A percentile compares a stretch with the other conserved stretches of the same genome.
These are phyloP conservation scores for Camellia oleifera DNA, from an alignment of 179 eudicot genomes.

Conservation along the genomic window DNA sequence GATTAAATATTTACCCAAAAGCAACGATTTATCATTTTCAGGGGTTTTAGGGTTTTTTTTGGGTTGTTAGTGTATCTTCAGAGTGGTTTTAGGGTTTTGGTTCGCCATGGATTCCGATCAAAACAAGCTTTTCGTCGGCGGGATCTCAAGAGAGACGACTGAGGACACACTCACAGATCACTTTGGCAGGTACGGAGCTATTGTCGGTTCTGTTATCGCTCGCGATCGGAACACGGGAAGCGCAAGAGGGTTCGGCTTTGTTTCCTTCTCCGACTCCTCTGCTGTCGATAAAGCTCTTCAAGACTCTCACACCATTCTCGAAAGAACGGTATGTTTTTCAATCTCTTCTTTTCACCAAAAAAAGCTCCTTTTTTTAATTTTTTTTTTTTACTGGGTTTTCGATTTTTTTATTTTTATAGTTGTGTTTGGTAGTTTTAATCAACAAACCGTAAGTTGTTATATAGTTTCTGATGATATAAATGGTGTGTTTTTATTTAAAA, in stretches of 20 bases:
- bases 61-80: too few relatives aligned
- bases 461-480: too few relatives aligned
- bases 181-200: neutral
- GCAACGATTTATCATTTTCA: too few relatives aligned
- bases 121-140: too few relatives aligned
- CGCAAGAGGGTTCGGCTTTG: constrained; percentile 78
- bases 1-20: too few relatives aligned
- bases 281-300: constrained; percentile 55
- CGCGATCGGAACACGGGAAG: constrained; percentile 48
- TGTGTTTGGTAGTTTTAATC: neutral
- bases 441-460: neutral
- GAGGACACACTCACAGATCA: too few relatives aligned
- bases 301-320: constrained; percentile 51
- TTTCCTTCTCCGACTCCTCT: constrained; percentile 52
- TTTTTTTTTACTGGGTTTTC: neutral
- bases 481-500: neutral
- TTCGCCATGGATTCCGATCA: too few relatives aligned
- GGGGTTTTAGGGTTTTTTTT: too few relatives aligned
- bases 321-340: constrained; percentile 46
- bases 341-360: neutral
- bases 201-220: constrained; percentile 42
- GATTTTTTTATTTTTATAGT: neutral
- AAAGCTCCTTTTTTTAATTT: neutral
- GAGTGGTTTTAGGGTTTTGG: too few relatives aligned
- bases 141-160: too few relatives aligned